A percentile compares a stretch with the other conserved stretches of the same genome.
These are phyloP conservation scores for Filosporella fistucella DNA, from an alignment of 495 filamentous ascomycete genomes.

Conservation along the genomic window DNA sequence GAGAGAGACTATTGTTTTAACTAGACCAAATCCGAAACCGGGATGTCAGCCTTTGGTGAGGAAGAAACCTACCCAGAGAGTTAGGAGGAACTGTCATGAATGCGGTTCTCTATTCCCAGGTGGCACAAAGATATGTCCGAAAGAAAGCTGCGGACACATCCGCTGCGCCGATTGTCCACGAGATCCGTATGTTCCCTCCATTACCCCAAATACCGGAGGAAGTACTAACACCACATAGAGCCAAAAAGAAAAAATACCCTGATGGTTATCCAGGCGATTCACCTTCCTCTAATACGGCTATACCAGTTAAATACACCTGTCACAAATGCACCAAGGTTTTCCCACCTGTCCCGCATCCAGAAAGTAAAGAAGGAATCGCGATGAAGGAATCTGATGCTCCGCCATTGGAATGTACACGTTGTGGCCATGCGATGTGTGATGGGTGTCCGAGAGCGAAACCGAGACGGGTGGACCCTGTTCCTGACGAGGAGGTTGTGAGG, in stretches of 20 bases:
- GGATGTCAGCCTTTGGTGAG: conserved; percentile 68
- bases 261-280: conserved; percentile 74
- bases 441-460: conserved; percentile 44
- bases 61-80: conserved; percentile 60
- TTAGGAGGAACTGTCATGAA: conserved; percentile 73
- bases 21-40: conserved; percentile 52
- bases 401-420: conserved; percentile 51
- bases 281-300: conserved; percentile 31
- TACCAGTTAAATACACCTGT: conserved; percentile 55
- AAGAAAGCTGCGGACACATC: conserved; percentile 64
- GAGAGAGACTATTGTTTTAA: conserved; percentile 39
- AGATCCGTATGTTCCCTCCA: conserved; percentile 60
- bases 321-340: conserved; percentile 58
- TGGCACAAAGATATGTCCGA: conserved; percentile 54
- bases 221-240: conserved; percentile 37
- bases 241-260: conserved; percentile 69
- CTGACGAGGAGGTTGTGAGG: conserved; percentile 60
- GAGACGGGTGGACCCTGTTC: conserved; percentile 54
- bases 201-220: conserved; percentile 10
- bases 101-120: conserved; percentile 61
- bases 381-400: conserved; percentile 17
- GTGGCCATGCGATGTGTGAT: conserved; percentile 51
- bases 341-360: conserved; percentile 20
- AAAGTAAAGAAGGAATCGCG: conserved; percentile 12
- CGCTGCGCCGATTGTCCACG: conserved; percentile 80